Conservation (phyloP, 768 basidiomycete genomes). For the Pleurotus ostreatus region DNA sequence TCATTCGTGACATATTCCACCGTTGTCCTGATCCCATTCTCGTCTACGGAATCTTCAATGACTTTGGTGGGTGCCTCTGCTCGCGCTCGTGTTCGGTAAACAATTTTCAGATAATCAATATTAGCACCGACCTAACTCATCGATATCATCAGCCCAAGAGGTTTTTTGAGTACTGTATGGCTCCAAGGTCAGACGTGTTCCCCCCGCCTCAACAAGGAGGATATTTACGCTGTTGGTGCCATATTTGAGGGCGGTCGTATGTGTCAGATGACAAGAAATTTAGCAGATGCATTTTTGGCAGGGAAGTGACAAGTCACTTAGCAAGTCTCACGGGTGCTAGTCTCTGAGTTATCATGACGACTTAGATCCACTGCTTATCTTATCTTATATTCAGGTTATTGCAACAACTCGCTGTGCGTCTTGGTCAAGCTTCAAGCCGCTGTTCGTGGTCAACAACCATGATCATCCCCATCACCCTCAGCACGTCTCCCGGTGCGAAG, state of each 20-base stretch:
- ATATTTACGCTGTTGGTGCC: constrained; percentile 4
- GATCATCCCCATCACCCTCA: constrained; percentile 62
- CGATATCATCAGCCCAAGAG: constrained; percentile 87
- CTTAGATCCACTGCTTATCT: too few species aligned
- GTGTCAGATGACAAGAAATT: too few species aligned
- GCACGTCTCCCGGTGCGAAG: constrained; percentile 32
- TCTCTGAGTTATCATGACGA: too few species aligned
- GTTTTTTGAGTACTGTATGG: constrained; percentile 49
- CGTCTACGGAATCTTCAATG: constrained; percentile 67
- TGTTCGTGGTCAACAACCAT: constrained; percentile 27
- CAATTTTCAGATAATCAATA: background rate
- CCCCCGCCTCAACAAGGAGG: background rate
- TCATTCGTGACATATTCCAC: constrained; percentile 85
- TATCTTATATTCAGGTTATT: too few species aligned
- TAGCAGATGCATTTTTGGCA: too few species aligned
- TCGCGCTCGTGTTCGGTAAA: background rate
- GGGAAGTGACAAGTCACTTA: too few species aligned
- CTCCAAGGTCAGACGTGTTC: background rate
- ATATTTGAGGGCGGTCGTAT: background rate
- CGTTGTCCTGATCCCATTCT: constrained; percentile 84
- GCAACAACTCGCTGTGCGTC: too few species aligned
- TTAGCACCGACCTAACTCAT: constrained; percentile 55
- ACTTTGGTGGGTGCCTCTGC: constrained; percentile 45
- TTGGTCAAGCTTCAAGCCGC: too few species aligned
- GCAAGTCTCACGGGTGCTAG: too few species aligned